Evolutionary conservation across 2,329 filamentous ascomycete genomes (phyloP), one percentile per base, ranked within the genome.

Genomic region (Gaeumannomyces sp.): DNA sequence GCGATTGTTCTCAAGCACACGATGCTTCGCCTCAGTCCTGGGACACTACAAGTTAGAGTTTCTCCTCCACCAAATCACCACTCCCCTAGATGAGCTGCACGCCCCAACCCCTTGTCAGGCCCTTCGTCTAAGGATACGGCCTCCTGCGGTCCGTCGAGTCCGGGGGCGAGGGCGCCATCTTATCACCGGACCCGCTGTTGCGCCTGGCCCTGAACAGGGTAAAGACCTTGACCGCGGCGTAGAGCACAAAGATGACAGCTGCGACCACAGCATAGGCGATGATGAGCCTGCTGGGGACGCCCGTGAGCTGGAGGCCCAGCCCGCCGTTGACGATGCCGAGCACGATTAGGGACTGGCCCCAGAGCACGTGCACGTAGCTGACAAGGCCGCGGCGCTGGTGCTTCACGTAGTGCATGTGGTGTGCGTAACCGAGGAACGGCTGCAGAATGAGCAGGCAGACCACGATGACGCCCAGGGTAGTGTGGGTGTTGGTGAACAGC

Each of bases 291-390:
- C 62, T 60, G 0, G 69, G 29, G 0, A 75, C 76, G 19, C 67
- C 65, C 11, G 78, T 73, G 3, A 80, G 69, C n/a, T 70, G 68
- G 38, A 82, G 69, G 0, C 80, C 79, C 1, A 81, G 71, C 0
- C 78, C 79, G 2, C 87, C 87, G 69, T 89, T 89, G 69, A 89
- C 72, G 59, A 89, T 78, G 31, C 85, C 87, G 3, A 89, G 71
- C 25, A 83, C 64, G 67, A 90, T 83, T 59, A 89, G 73, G 1
- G 76, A 69, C 25, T 87, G 81, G 16, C 87, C 87, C 70, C 81
- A 86, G 85, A 85, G 89, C 68, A 88, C 82, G 71, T 90, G 87
- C 1, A 77, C 71, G 68, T 87, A 75, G 67, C 84, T 86, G 67
- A 87, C 71, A 57, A 77, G 22, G 8, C 81, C 81, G 50, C 86